Evolutionary conservation across 495 filamentous ascomycete genomes (phyloP).

Genomic region (Chaetomium tenue): DNA sequence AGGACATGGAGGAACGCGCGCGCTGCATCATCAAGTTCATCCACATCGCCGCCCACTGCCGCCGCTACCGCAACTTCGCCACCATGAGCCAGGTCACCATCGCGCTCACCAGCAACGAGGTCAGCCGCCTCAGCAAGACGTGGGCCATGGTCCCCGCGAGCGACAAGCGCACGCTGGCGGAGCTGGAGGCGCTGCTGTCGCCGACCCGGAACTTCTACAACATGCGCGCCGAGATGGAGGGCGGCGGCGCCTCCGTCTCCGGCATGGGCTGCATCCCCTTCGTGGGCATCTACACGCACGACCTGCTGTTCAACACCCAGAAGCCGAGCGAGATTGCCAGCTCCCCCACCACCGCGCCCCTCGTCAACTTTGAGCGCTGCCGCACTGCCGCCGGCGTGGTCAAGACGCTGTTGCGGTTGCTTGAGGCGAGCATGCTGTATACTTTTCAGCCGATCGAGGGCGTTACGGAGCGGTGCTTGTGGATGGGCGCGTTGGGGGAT

Average conservation of each 20-base stretch:
- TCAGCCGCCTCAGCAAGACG: constrained; percentile 70
- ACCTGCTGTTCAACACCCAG: constrained; percentile 94
- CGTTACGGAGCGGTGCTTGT: constrained; percentile 86
- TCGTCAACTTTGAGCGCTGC: constrained; percentile 95
- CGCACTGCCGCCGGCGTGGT: constrained; percentile 87
- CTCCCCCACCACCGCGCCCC: constrained; percentile 62
- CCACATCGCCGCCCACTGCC: constrained; percentile 82
- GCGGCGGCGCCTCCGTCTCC: constrained; percentile 42
- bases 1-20: constrained; percentile 76
- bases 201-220: constrained; percentile 89
- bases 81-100: constrained; percentile 95
- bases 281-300: constrained; percentile 91
- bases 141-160: constrained; percentile 73
- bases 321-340: constrained; percentile 70
- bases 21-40: constrained; percentile 86
- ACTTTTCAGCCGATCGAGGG: constrained; percentile 80
- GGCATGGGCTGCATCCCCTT: constrained; percentile 95
- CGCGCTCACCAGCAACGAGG: constrained; percentile 80
- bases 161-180: constrained; percentile 69
- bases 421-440: constrained; percentile 92
- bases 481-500: constrained; percentile 87
- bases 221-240: constrained; percentile 89
- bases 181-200: constrained; percentile 81
- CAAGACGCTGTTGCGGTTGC: constrained; percentile 82
- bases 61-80: constrained; percentile 87